Conservation (phyloP, 208 protist genomes). For the Leishmania lainsoni region DNA sequence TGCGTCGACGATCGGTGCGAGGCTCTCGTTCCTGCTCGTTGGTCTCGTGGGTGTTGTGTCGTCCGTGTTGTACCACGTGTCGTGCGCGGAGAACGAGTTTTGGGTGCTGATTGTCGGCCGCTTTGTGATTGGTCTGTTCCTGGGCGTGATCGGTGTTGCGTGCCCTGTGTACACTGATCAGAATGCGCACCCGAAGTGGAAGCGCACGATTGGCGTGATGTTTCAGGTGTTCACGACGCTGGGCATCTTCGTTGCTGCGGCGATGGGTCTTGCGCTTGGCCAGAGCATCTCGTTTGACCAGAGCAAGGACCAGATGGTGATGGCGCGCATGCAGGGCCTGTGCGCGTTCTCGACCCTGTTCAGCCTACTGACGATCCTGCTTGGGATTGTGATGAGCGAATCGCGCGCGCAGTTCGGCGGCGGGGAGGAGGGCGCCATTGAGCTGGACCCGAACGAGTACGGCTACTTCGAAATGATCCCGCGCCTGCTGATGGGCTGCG, state of each 20-base stretch:
- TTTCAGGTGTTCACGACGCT: constrained; percentile 86
- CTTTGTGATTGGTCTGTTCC: constrained; percentile 50
- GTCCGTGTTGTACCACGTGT: constrained; percentile 39
- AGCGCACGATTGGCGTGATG: constrained; percentile 59
- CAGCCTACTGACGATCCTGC: constrained; percentile 50
- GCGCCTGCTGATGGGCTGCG: constrained; percentile 48
- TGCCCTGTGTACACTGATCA: constrained; percentile 59
- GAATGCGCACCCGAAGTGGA: constrained; percentile 44
- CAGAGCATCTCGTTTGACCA: constrained; percentile 41
- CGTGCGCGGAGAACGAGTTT: constrained; percentile 37
- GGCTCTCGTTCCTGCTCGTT: constrained; percentile 47
- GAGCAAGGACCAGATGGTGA: constrained; percentile 42
- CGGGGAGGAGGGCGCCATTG: constrained; percentile 7
- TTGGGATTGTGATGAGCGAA: neutral
- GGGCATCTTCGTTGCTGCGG: constrained; percentile 75
- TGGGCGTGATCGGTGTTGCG: constrained; percentile 41
- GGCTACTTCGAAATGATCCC: constrained; percentile 45
- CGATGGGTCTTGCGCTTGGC: constrained; percentile 58
- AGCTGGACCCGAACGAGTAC: constrained; percentile 53
- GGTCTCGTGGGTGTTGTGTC: constrained; percentile 38
- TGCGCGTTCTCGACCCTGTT: constrained; percentile 61
- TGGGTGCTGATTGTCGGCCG: constrained; percentile 49
- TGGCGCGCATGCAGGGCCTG: constrained; percentile 66
- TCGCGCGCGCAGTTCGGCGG: constrained; percentile 24
- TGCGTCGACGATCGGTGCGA: constrained; percentile 33